Percentiles rank a stretch among this genome's conserved stretches.
These are phyloP conservation scores for Aspergillus versicolor DNA, from an alignment of 2,329 filamentous ascomycete species.

Conservation along the genomic window DNA sequence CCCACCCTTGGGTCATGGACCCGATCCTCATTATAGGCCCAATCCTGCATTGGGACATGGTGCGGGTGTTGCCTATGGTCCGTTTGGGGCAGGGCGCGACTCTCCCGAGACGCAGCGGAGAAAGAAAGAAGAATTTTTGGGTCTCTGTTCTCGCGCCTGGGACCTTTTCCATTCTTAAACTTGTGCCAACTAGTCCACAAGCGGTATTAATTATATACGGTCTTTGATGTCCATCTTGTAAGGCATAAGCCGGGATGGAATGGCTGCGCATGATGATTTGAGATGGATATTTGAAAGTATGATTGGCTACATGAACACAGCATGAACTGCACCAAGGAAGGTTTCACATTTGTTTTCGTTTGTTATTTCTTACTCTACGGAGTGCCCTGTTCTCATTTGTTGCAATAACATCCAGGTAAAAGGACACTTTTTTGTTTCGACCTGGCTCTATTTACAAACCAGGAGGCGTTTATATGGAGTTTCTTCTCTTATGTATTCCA, in stretches of 20 bases:
- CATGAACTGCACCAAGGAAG: conserved; percentile 14
- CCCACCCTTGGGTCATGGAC: conserved; percentile 77
- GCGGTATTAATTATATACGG: neutral
- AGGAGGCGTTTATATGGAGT: conserved; percentile 12
- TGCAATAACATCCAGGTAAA: conserved; percentile 4
- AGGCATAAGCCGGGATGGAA: neutral
- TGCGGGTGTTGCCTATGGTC: conserved; percentile 53
- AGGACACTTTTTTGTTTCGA: conserved; percentile 5
- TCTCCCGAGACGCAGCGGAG: conserved; percentile 77
- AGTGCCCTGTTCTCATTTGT: neutral
- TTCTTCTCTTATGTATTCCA: conserved; percentile 5
- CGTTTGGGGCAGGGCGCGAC: conserved; percentile 78
- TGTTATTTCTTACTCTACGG: conserved; percentile 9
- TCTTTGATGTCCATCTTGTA: neutral
- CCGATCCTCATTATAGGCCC: conserved; percentile 47
- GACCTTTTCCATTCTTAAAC: conserved; percentile 89
- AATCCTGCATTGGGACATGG: conserved; percentile 34
- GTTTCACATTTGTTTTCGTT: conserved; percentile 3
- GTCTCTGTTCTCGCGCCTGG: conserved; percentile 86
- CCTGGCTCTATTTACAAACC: neutral
- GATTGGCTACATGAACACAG: conserved; percentile 22
- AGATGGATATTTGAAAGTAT: conserved; percentile 23
- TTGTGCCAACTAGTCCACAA: neutral
- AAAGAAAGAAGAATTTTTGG: conserved; percentile 92
- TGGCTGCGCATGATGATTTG: conserved; percentile 1